phyloP scores from a whole-genome alignment of 73 alveolate genomes.

The Tetrahymena elliotti region DNA sequence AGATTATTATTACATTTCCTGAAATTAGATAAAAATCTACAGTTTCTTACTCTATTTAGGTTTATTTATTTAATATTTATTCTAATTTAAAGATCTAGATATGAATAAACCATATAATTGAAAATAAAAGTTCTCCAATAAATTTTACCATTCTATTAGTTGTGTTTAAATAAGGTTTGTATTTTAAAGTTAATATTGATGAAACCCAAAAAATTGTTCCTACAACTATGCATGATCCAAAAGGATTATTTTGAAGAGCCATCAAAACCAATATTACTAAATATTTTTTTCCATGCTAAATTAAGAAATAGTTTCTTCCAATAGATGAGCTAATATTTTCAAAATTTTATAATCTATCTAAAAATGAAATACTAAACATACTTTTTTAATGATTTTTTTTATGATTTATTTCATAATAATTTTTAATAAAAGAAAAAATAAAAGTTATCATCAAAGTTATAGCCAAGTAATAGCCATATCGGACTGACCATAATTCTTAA shows the following conservation, averaged over 20 bases:
- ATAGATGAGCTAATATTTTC: neutral
- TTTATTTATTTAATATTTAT: neutral
- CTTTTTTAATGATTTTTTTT: neutral
- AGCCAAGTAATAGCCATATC: neutral
- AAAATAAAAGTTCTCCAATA: neutral
- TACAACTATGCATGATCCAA: neutral
- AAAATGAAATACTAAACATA: neutral
- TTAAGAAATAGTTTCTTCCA: neutral
- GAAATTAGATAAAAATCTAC: neutral
- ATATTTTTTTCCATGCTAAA: neutral
- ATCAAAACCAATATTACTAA: neutral
- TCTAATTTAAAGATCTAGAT: neutral
- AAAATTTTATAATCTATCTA: neutral
- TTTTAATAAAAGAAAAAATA: neutral
- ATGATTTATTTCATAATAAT: neutral
- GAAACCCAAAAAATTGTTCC: neutral
- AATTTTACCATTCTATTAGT: neutral
- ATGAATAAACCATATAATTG: neutral
- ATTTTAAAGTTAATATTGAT: neutral
- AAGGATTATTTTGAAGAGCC: neutral
- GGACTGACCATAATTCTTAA: neutral
- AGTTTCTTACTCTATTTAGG: neutral
- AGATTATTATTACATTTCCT: neutral
- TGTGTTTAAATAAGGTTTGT: neutral
- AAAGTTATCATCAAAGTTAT: neutral